Evolutionary conservation across 73 alveolate species (phyloP), one percentile per base, ranked within the genome.

Genomic region (Paramecium tetraurelia): DNA sequence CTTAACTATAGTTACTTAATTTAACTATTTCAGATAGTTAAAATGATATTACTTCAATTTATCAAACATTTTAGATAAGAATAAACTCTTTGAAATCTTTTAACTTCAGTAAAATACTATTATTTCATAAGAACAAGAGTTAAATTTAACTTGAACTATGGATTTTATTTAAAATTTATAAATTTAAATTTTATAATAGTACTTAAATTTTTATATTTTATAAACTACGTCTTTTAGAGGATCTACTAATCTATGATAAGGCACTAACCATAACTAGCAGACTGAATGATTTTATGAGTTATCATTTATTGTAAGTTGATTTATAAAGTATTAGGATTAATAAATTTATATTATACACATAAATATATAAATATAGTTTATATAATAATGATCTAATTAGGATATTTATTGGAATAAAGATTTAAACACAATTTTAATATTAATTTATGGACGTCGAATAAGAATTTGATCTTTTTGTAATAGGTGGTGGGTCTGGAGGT

Each of bases 401-500:
- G 46, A 33, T 31, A 27, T 63, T 22, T 63, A 27, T 12, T 16
- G 46, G 29, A 63, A 31, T 14, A 3, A 63, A 63, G 84, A 63
- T 63, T 14, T 22, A 10, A 27, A 33, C 84, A 63, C 84, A 63
- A 63, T 63, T 63, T 63, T 63, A 63, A 12, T 63, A 63, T 31
- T 63, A 63, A 63, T 72, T 40, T 9, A 89, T 89, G 94, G 90
- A 70, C 84, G 89, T 89, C 50, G 94, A 89, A 44, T 84, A 95
- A 86, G 96, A 98, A 68, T 98, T 84, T 86, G 99, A 98, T 94
- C 85, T 96, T 14, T 96, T 96, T 93, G 99, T 98, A 77, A 92
- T 98, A 36, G 99, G 99, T 10, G 99, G 99, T 9, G 99, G 99
- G 41, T 96, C 99, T 5, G 99, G 99, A 31, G 99, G 99, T 50